Percentiles rank a stretch among this genome's conserved stretches.
Evolutionary conservation across 345 rosid species (phyloP).

Genomic region (Rhizophora apiculata): DNA sequence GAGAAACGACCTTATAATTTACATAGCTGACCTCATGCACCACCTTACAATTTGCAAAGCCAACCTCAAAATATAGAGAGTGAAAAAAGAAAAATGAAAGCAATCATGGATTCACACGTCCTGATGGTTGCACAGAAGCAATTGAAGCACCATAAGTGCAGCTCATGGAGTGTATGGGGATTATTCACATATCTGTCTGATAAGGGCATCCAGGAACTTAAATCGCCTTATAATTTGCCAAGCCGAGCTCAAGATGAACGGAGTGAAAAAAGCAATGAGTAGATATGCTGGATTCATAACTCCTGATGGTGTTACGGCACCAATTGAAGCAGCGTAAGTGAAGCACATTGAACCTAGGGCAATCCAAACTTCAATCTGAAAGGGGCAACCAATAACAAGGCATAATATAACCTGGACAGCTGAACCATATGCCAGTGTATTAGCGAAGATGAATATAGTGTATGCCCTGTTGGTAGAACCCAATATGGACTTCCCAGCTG

Average conservation of each 20-base stretch:
- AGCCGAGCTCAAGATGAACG: not conserved
- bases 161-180: no score
- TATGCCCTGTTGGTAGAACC: conserved; percentile 11
- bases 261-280: conserved; percentile 7
- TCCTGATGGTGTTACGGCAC: conserved; percentile 18
- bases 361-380: conserved; percentile 17
- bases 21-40: no score
- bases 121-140: not conserved
- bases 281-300: conserved; percentile 11
- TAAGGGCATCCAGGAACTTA: no score
- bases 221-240: no score
- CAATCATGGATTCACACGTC: conserved; percentile 11
- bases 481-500: conserved; percentile 12
- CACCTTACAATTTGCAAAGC: no score
- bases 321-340: conserved; percentile 22
- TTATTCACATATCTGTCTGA: no score
- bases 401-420: conserved; percentile 13
- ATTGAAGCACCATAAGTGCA: no score
- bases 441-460: conserved; percentile 25
- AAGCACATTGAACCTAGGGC: conserved; percentile 18
- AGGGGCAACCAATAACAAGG: conserved; percentile 21
- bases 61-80: conserved; percentile 8
- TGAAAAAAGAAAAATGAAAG: conserved; percentile 2
- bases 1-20: no score
- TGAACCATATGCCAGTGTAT: conserved; percentile 8